Base-by-base conservation (phyloP, 2,329 filamentous ascomycete genomes). In the Dothideomycetes sp. region DNA sequence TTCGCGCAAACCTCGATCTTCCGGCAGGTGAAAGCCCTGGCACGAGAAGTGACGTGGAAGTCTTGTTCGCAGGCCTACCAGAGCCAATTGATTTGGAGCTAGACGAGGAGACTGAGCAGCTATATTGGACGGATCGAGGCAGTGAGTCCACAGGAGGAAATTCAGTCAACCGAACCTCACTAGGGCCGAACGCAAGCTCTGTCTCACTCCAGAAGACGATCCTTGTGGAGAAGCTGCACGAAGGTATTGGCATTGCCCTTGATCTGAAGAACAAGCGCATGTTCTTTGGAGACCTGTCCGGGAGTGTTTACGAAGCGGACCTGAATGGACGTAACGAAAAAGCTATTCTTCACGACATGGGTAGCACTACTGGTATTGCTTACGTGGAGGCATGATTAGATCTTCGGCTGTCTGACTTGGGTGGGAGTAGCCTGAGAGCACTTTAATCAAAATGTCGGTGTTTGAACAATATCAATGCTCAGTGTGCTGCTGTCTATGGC, bases 71-170 rank as follows among this genome's bases (percentile, higher is more conserved):
- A 3, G 49, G 52, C 1, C 55, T 77, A 7, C 72, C 73, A 0
- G 73, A 77, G 49, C 70, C 72, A 0, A 72, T 78, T 43, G 73
- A 79, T 47, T 53, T 79, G 0, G 71, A 75, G 29, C 47, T 77
- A 1, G 71, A 77, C 15, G 61, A 64, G 11, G 54, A 59, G 0
- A 50, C 50, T 3, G 50, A 61, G 18, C 56, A 52, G 2, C 55
- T 79, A 16, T 79, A 73, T 51, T 79, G 75, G 75, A 77, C 75
- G 0, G 75, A 78, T 45, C 61, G 75, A 0, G 76, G 74, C 3
- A 12, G 12, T 12, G 75, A 78, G 47, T 27, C 22, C 22, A 73
- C 73, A 0, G 49, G 54, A 7, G 75, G 74, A 0, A 76, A 74
- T 49, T 66, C 65, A 5, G 44, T 79, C 41, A 75, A 76, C 38